Percentiles rank a stretch among this genome's conserved stretches.
Evolutionary conservation across 495 filamentous ascomycete genomes (phyloP).

Genomic region (Lindgomyces ingoldianus): DNA sequence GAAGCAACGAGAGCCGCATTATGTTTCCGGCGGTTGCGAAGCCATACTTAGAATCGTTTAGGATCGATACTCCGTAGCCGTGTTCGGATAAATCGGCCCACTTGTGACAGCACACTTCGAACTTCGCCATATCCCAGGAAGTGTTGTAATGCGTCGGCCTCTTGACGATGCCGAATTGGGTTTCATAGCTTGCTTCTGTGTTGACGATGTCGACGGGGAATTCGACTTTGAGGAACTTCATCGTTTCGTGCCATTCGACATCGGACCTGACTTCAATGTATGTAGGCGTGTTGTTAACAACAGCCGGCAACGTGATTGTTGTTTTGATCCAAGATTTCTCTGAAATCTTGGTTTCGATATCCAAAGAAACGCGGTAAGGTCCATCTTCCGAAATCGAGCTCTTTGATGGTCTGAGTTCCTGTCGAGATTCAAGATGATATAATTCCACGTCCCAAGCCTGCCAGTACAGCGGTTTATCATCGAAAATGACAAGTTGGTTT

Average conservation of each 20-base stretch:
- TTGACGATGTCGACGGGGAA: constrained; percentile 92
- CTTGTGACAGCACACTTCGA: constrained; percentile 97
- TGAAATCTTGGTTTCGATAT: constrained; percentile 82
- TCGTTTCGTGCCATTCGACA: constrained; percentile 90
- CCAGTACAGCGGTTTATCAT: constrained; percentile 98
- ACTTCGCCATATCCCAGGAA: constrained; percentile 98
- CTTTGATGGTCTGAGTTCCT: constrained; percentile 65
- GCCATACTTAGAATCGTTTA: constrained; percentile 96
- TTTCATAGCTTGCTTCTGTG: constrained; percentile 94
- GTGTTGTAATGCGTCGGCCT: constrained; percentile 97
- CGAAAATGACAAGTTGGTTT: constrained; percentile 91
- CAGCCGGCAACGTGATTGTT: constrained; percentile 74
- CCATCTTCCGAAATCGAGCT: constrained; percentile 73
- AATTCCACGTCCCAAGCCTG: constrained; percentile 99
- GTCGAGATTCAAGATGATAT: constrained; percentile 85
- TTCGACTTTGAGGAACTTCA: constrained; percentile 98
- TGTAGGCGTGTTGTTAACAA: constrained; percentile 61
- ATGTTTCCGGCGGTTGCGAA: constrained; percentile 89
- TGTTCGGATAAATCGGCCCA: constrained; percentile 95
- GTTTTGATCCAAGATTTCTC: constrained; percentile 85
- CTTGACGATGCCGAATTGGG: constrained; percentile 83
- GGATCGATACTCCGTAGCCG: constrained; percentile 86
- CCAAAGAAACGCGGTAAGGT: constrained; percentile 72
- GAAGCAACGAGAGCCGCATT: constrained; percentile 87
- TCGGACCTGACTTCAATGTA: constrained; percentile 78